Evolutionary conservation across 2,329 filamentous ascomycete species (phyloP).

Genomic region (Pleurostoma richardsiae): DNA sequence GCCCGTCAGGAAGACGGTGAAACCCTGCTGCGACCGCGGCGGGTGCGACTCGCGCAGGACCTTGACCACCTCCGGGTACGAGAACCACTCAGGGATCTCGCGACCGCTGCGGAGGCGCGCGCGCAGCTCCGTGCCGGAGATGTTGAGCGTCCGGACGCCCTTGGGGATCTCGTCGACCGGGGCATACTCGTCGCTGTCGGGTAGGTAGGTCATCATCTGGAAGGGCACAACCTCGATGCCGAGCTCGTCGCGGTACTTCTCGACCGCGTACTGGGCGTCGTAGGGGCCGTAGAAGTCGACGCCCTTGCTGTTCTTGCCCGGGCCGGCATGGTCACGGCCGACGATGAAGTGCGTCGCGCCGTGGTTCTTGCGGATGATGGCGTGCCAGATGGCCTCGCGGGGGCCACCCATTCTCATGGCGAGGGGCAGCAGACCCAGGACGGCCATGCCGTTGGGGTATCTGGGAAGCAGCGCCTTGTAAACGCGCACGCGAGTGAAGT

Average conservation of each 20-base stretch:
- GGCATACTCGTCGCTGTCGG: conserved; percentile 93
- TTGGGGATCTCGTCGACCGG: conserved; percentile 84
- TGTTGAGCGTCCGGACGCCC: conserved; percentile 81
- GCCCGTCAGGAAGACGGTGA: conserved; percentile 96
- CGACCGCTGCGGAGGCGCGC: conserved; percentile 84
- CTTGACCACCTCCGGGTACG: conserved; percentile 96
- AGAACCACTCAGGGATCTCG: conserved; percentile 99
- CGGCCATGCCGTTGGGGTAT: conserved; percentile 99
- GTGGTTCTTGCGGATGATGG: conserved; percentile 99
- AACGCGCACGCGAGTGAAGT: conserved; percentile 98
- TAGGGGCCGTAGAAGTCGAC: conserved; percentile 98
- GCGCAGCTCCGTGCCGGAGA: conserved; percentile 86
- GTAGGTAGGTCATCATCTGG: conserved; percentile 99
- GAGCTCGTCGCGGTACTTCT: conserved; percentile 94
- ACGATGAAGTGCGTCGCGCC: conserved; percentile 99
- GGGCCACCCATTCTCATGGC: conserved; percentile 99
- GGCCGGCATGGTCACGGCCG: conserved; percentile 94
- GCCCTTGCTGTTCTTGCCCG: conserved; percentile 96
- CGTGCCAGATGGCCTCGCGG: conserved; percentile 98
- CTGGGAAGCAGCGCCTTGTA: conserved; percentile 95
- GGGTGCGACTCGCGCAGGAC: conserved; percentile 96
- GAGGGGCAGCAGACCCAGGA: conserved; percentile 86
- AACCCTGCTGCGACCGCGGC: conserved; percentile 84
- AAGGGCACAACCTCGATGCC: conserved; percentile 99
- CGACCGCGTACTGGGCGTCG: conserved; percentile 91